phyloP scores from a whole-genome alignment of 805 yeast genomes.

The Saccharomyces kudriavzevii region DNA sequence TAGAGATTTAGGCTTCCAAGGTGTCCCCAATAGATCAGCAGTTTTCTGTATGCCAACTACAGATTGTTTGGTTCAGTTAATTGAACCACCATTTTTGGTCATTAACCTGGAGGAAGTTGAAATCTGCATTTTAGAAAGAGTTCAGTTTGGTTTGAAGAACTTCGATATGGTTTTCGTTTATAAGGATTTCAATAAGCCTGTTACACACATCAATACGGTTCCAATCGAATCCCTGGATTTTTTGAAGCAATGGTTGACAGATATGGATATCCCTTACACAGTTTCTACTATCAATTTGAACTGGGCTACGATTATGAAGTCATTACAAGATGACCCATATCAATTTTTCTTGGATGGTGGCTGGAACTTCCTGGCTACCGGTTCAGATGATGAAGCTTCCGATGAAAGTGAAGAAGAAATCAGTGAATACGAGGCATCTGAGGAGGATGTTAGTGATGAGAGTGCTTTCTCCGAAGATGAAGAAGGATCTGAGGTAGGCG shows the following conservation, averaged over 20 bases:
- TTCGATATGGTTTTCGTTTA: slow-evolving; percentile 95
- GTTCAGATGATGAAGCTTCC: slow-evolving; percentile 67
- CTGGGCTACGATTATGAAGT: slow-evolving; percentile 94
- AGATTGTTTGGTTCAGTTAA: slow-evolving; percentile 87
- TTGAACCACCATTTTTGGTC: slow-evolving; percentile 92
- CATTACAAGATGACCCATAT: slow-evolving; percentile 84
- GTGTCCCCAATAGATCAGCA: slow-evolving; percentile 93
- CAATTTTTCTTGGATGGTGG: slow-evolving; percentile 93
- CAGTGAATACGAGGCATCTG: slow-evolving; percentile 39
- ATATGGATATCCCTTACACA: slow-evolving; percentile 89
- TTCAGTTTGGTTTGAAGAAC: slow-evolving; percentile 92
- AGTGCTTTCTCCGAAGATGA: slow-evolving; percentile 33
- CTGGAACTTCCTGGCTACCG: slow-evolving; percentile 89
- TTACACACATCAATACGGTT: slow-evolving; percentile 86
- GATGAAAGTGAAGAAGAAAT: slow-evolving; percentile 63
- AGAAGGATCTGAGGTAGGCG: slow-evolving; percentile 13
- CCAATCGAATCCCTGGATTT: slow-evolving; percentile 89
- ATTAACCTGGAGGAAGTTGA: slow-evolving; percentile 88
- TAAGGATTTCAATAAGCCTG: slow-evolving; percentile 82
- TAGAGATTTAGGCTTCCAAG: slow-evolving; percentile 92
- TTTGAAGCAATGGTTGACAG: slow-evolving; percentile 94
- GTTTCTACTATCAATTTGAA: slow-evolving; percentile 94
- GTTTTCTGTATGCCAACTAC: slow-evolving; percentile 95
- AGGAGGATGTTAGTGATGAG: slow-evolving; percentile 37
- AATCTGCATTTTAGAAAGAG: slow-evolving; percentile 91